phyloP scores from a whole-genome alignment of 805 yeast species.

The Kregervanrija pseudodelftensis region DNA sequence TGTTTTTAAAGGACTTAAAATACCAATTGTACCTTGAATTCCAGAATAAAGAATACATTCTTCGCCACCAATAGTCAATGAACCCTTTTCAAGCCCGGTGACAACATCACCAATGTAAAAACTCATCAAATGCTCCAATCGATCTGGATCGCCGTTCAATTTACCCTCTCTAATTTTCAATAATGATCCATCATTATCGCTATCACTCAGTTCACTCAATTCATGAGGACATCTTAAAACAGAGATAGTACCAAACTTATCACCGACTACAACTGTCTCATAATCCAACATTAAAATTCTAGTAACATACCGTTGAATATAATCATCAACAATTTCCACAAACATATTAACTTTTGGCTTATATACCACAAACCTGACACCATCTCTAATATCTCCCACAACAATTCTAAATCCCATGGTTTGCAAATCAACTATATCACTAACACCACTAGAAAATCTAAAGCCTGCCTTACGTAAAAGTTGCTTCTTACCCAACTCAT shows the following conservation, averaged over 20 bases:
- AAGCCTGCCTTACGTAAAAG: constrained; percentile 59
- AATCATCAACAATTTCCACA: constrained; percentile 63
- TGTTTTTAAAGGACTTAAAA: constrained; percentile 59
- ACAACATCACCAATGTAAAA: constrained; percentile 67
- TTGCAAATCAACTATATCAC: constrained; percentile 46
- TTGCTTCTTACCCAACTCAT: constrained; percentile 74
- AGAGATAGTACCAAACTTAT: constrained; percentile 76
- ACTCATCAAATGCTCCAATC: constrained; percentile 47
- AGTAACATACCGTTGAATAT: constrained; percentile 59
- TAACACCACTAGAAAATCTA: constrained; percentile 29
- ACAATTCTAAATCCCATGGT: constrained; percentile 53
- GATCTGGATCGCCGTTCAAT: constrained; percentile 46
- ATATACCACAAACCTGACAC: constrained; percentile 51
- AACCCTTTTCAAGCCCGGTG: constrained; percentile 48
- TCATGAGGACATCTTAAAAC: constrained; percentile 54
- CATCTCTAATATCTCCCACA: constrained; percentile 65
- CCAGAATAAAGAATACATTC: constrained; percentile 68
- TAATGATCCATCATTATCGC: constrained; percentile 39
- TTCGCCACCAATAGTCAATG: constrained; percentile 53
- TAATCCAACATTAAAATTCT: constrained; percentile 56
- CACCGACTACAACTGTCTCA: constrained; percentile 76
- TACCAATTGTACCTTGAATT: constrained; percentile 75
- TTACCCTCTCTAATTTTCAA: constrained; percentile 25
- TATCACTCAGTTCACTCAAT: constrained; percentile 41
- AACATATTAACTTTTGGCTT: constrained; percentile 44